Percentiles rank a stretch among this genome's conserved stretches.
These are phyloP conservation scores for Pochonia chlamydosporia DNA, from an alignment of 2,329 filamentous ascomycete species.

Conservation along the genomic window DNA sequence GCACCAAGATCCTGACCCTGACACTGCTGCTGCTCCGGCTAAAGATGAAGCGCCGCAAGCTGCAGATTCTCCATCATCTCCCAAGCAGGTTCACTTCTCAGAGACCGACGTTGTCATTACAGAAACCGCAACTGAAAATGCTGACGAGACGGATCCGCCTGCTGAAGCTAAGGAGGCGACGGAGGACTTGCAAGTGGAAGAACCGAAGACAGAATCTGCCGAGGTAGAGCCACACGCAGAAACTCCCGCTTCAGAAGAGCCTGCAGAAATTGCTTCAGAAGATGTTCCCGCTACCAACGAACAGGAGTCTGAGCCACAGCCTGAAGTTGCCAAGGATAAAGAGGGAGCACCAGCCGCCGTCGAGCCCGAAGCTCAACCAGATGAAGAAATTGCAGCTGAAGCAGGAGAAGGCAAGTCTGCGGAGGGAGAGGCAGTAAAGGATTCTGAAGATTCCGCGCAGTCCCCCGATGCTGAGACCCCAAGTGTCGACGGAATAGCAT, in stretches of 20 bases:
- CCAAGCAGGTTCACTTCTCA: too few species aligned
- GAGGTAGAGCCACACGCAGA: conserved; percentile 1
- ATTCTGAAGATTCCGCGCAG: not conserved
- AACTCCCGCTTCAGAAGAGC: conserved; percentile 1
- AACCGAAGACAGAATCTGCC: not conserved
- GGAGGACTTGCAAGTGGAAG: not conserved
- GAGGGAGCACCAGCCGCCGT: not conserved
- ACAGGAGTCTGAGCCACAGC: not conserved
- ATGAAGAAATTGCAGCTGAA: not conserved
- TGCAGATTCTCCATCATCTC: too few species aligned
- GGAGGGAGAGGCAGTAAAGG: not conserved
- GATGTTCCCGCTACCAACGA: conserved; percentile 1
- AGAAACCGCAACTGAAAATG: not conserved
- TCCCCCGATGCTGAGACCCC: not conserved
- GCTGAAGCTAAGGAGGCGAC: not conserved
- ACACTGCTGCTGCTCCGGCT: too few species aligned
- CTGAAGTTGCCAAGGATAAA: not conserved
- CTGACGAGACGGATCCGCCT: not conserved
- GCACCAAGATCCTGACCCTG: too few species aligned
- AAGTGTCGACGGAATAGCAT: not conserved
- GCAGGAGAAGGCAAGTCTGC: not conserved
- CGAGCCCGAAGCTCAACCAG: not conserved
- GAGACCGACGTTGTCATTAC: too few species aligned
- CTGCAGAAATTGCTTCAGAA: not conserved
- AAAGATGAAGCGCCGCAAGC: too few species aligned